Conservation (phyloP, 495 filamentous ascomycete species). For the Xylaria bambusicola region DNA sequence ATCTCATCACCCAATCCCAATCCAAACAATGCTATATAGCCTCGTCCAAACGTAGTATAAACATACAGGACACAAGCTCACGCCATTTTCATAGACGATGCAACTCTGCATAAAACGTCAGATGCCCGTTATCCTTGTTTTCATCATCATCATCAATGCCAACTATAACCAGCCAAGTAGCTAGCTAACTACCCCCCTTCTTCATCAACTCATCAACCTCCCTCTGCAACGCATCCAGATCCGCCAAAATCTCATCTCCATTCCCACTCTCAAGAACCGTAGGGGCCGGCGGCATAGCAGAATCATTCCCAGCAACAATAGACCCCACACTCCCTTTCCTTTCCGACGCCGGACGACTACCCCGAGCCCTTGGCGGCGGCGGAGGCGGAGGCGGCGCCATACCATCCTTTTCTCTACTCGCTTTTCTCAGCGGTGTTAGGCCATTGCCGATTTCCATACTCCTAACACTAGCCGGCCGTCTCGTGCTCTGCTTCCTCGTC, state of each 20-base stretch:
- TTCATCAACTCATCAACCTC: slow-evolving; percentile 72
- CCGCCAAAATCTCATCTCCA: slow-evolving; percentile 61
- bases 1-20: too few species aligned
- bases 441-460: slow-evolving; percentile 40
- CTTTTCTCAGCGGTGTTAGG: slow-evolving; percentile 20
- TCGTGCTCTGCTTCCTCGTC: slow-evolving; percentile 39
- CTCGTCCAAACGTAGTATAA: too few species aligned
- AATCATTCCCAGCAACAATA: slow-evolving; percentile 16
- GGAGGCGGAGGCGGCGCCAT: slow-evolving; percentile 52
- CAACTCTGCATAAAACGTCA: too few species aligned
- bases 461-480: slow-evolving; percentile 39
- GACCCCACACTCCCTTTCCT: slow-evolving; percentile 20
- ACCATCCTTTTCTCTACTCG: slow-evolving; percentile 31
- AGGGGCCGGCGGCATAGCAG: slow-evolving; percentile 34
- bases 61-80: too few species aligned
- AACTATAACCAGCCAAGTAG: too few species aligned
- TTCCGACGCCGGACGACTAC: slow-evolving; percentile 52
- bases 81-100: too few species aligned
- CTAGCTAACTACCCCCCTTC: slow-evolving; percentile 27
- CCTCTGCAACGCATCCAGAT: slow-evolving; percentile 65
- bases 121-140: too few species aligned
- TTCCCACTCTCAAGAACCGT: slow-evolving; percentile 6
- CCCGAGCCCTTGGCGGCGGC: slow-evolving; percentile 61
- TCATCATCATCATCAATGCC: too few species aligned
- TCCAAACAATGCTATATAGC: too few species aligned